Base-by-base conservation (phyloP, 208 protist genomes). In the Porcisia deanei region DNA sequence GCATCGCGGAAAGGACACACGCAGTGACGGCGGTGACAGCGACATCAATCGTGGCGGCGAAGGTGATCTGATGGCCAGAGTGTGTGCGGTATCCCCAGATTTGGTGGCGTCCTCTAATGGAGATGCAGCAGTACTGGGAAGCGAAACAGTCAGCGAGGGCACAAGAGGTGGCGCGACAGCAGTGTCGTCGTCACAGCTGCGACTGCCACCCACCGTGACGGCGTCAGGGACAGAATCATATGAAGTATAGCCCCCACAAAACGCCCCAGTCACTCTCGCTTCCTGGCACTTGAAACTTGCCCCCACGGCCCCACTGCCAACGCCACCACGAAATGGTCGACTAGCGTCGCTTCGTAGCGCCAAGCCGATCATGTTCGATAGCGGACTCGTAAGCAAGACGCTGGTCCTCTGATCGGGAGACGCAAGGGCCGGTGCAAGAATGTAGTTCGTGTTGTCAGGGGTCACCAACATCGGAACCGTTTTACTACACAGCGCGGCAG, bases 1-100 rank as follows among this genome's bases (percentile, higher is more conserved):
- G 47, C 76, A 64, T 16, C 65, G 77, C 37, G 77, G 72, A 58
- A 81, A 81, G 41, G 77, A 73, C 34, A 81, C 77, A 1, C 77
- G 64, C 77, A 76, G 22, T 47, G 77, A 76, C 16, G 71, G 57
- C 22, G 77, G 77, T 34, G 77, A 81, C 55, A 39, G 16, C 65
- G n/a, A 41, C 52, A 53, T 34, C n/a, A 10, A 53, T 18, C 66
- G 45, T 39, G n/a, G 43, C 9, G 64, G 43, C 64, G 64, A 25
- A 55, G 64, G 43, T 69, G 39, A 30, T 49, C 64, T 54, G 22
- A 20, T n/a, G 22, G 43, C 12, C 3, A 39, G n/a, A 34, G n/a
- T 30, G 9, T 68, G 43, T 20, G 6, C 22, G 3, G 25, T 53
- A 12, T 43, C 3, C 43, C 7, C 20, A 49, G 64, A 54, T 8